Percentiles rank a stretch among this genome's conserved stretches.
phyloP scores from a whole-genome alignment of 306 rosid species.

The Cucumis hystrix region DNA sequence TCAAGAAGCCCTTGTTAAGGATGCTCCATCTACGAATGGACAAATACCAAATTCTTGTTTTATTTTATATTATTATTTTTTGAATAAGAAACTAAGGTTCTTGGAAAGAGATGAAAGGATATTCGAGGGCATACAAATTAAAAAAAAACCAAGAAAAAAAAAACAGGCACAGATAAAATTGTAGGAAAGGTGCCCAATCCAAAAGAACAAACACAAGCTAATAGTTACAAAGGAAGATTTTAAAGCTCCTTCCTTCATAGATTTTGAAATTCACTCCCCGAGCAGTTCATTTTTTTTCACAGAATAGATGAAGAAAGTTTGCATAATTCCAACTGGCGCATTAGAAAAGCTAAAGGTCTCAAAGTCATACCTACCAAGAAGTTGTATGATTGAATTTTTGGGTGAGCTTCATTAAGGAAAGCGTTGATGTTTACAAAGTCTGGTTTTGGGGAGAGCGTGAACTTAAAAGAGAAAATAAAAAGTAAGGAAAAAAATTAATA shows the following conservation, averaged over 20 bases:
- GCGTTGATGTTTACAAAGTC: not conserved
- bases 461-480: not conserved
- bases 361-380: not conserved
- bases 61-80: too few relatives aligned
- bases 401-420: not conserved
- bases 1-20: not conserved
- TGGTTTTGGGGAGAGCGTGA: not conserved
- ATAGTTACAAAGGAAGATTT: not conserved
- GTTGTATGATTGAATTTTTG: not conserved
- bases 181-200: too few relatives aligned
- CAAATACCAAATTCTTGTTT: not conserved
- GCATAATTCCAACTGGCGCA: not conserved
- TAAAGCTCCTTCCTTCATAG: too few relatives aligned
- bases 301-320: not conserved
- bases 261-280: not conserved
- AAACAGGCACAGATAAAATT: too few relatives aligned
- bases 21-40: not conserved
- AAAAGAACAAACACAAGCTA: too few relatives aligned
- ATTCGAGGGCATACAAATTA: too few relatives aligned
- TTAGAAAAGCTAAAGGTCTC: not conserved
- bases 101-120: too few relatives aligned
- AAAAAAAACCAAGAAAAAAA: too few relatives aligned
- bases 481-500: not conserved
- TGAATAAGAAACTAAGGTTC: too few relatives aligned
- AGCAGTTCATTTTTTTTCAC: not conserved